Conservation (phyloP, 202 grass and related monocot species). For the Zizania palustris region DNA sequence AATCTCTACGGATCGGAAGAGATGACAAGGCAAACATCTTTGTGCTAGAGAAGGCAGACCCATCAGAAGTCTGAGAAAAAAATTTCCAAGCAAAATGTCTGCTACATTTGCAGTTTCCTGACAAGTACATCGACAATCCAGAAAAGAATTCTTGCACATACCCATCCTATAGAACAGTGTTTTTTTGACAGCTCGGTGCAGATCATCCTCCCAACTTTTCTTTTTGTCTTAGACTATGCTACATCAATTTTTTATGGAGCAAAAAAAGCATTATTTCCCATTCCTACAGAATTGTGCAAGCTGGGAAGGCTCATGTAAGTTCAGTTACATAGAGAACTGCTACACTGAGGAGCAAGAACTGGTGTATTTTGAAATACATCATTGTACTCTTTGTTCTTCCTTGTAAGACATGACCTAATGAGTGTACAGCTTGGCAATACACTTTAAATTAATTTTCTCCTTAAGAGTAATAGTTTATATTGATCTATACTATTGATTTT, state of each 20-base stretch:
- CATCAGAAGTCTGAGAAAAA: slow-evolving; percentile 39
- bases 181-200: neutral
- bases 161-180: neutral
- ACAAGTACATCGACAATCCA: neutral
- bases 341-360: neutral
- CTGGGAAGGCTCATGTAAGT: slow-evolving; percentile 4
- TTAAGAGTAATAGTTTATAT: no score
- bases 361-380: neutral
- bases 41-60: slow-evolving; percentile 71
- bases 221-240: neutral
- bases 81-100: neutral
- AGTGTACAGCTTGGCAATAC: slow-evolving; percentile 14
- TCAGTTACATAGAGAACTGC: slow-evolving; percentile 21
- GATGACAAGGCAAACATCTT: slow-evolving; percentile 95
- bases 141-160: neutral
- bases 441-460: neutral
- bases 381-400: neutral
- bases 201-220: neutral
- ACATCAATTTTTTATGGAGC: slow-evolving; percentile 18
- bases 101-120: slow-evolving; percentile 2
- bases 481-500: no score
- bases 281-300: neutral
- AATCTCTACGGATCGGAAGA: slow-evolving; percentile 73
- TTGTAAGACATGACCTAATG: slow-evolving; percentile 26
- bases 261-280: neutral